Base-by-base conservation (phyloP, 2,329 filamentous ascomycete species). In the Phialemonium atrogriseum region DNA sequence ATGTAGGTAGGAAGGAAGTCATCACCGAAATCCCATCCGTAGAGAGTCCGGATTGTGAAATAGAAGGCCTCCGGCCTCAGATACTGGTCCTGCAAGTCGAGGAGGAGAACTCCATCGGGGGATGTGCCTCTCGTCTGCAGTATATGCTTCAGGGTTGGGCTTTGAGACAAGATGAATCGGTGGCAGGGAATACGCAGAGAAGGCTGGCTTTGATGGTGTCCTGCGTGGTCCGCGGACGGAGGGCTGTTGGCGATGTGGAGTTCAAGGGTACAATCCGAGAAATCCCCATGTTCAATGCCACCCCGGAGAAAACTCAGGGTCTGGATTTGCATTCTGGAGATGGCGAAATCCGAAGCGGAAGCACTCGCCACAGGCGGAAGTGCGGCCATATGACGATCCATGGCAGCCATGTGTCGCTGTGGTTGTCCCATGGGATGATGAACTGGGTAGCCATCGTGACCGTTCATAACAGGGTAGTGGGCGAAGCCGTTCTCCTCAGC, bases 1-100 rank as follows among this genome's bases (percentile, higher is more conserved):
- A 45, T 30, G 11, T 47, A 44, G 7, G 38, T 37, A 0, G 51
- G 48, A 18, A 59, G 44, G n/a, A 35, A 33, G 10, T 33, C 37
- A 3, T 55, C 49, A 5, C 43, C 45, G 5, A 77, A 56, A 1
- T 68, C 65, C 34, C 64, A 59, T 18, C 72, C 67, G 40, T 79
- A 79, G 5, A 79, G 56, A 26, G 65, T 60, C 44, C 76, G 71
- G n/a, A 72, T 55, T 2, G 69, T 68, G 48, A 64, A 64, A 52
- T 66, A 70, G 48, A 77, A 76, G 2, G 68, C 59, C 44, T 77
- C 70, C 4, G 68, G 61, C 15, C 66, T 63, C 17, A 77, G 50
- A 54, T 68, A 75, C 19, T 62, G 59, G 48, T 71, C 70, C 32
- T 62, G 57, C 5, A 65, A 60, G 39, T 68, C 59, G 12, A 78